phyloP scores from a whole-genome alignment of 1,284 basidiomycete genomes.

The Ganoderma sinense region DNA sequence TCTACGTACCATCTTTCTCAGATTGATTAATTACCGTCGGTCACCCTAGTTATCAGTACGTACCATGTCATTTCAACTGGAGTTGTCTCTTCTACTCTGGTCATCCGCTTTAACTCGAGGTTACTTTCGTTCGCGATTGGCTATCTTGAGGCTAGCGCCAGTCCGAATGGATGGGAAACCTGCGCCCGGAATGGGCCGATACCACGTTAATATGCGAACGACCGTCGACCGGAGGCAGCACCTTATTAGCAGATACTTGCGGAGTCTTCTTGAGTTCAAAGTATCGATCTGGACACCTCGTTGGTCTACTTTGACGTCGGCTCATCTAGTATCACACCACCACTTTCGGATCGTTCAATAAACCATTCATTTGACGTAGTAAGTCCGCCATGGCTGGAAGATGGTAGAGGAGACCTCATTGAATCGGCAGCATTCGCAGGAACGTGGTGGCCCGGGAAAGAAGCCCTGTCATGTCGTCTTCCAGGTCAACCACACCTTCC shows the following conservation, averaged over 20 bases:
- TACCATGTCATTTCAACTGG: background rate
- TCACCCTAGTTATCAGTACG: too few species aligned
- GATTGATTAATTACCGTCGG: too few species aligned
- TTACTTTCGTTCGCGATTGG: background rate
- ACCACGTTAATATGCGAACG: background rate
- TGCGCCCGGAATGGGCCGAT: background rate
- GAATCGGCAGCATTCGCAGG: background rate
- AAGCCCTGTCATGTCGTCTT: background rate
- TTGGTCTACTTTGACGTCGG: background rate
- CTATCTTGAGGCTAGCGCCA: background rate
- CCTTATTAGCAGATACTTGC: background rate
- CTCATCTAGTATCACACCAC: background rate
- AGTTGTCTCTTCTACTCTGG: background rate
- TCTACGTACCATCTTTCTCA: background rate
- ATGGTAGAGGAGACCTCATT: background rate
- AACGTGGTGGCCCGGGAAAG: background rate
- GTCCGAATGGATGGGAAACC: background rate
- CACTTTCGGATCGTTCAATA: background rate
- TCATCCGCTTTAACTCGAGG: background rate
- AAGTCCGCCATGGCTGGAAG: background rate
- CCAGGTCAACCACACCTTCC: conserved; percentile 7
- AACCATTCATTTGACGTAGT: background rate
- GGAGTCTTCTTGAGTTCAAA: background rate
- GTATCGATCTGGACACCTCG: background rate
- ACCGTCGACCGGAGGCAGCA: too few species aligned